Evolutionary conservation across 2,329 filamentous ascomycete species (phyloP).

Genomic region (Lasiodiplodia sp.): DNA sequence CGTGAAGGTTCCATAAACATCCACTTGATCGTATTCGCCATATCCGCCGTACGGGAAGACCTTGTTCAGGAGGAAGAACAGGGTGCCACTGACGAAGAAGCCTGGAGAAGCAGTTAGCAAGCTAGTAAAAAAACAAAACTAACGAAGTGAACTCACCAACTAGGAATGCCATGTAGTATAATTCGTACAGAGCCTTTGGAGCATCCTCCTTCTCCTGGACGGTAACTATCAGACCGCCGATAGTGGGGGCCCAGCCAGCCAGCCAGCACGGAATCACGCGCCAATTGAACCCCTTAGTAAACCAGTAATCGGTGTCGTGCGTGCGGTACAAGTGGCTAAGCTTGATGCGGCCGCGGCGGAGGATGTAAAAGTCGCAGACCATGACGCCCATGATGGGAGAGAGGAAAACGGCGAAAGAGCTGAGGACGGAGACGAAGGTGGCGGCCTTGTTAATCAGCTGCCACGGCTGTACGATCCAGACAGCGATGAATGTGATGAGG

Average conservation of each 20-base stretch:
- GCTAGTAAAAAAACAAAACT: neutral
- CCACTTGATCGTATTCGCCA: constrained; percentile 54
- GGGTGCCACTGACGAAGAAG: constrained; percentile 48
- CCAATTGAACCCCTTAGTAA: constrained; percentile 54
- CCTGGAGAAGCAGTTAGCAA: constrained; percentile 37
- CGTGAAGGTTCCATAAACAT: constrained; percentile 57
- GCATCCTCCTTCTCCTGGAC: constrained; percentile 43
- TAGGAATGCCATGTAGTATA: constrained; percentile 59
- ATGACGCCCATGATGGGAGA: constrained; percentile 49
- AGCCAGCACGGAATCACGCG: constrained; percentile 53
- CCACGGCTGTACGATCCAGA: constrained; percentile 48
- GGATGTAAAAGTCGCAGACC: constrained; percentile 48
- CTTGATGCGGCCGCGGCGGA: constrained; percentile 44
- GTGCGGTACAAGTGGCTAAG: constrained; percentile 49
- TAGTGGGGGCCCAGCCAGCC: constrained; percentile 53
- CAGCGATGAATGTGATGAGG: constrained; percentile 46
- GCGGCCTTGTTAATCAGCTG: constrained; percentile 47
- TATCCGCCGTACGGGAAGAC: constrained; percentile 51
- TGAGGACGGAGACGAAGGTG: constrained; percentile 49
- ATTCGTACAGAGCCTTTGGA: constrained; percentile 49
- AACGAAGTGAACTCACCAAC: constrained; percentile 44
- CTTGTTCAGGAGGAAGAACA: constrained; percentile 47
- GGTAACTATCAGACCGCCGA: constrained; percentile 51
- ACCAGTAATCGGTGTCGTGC: constrained; percentile 52
- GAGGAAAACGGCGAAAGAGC: constrained; percentile 53